Percentiles rank a stretch among this genome's conserved stretches.
Conservation (phyloP, 495 filamentous ascomycete species). For the Neurospora sp. region DNA sequence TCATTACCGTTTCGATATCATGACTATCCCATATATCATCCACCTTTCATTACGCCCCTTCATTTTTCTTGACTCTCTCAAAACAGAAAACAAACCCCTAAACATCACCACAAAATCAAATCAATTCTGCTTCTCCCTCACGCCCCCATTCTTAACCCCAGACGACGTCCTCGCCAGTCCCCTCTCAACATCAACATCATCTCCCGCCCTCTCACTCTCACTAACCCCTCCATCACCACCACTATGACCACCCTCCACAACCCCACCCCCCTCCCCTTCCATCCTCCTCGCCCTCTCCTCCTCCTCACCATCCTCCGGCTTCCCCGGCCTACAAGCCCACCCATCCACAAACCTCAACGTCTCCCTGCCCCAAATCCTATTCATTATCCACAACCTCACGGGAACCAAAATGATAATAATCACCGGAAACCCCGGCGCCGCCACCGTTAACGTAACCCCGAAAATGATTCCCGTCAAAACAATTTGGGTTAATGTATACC, state of each 20-base stretch:
- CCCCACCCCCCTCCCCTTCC: background rate
- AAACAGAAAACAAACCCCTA: background rate
- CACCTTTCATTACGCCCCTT: background rate
- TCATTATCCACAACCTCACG: slow-evolving; percentile 53
- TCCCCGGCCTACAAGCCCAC: slow-evolving; percentile 62
- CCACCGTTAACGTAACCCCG: slow-evolving; percentile 53
- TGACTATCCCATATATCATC: background rate
- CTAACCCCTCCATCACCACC: background rate
- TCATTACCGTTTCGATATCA: background rate
- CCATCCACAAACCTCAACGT: slow-evolving; percentile 54
- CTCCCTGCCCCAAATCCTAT: slow-evolving; percentile 51
- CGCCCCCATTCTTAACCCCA: background rate
- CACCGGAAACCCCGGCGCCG: slow-evolving; percentile 55
- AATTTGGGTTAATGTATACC: slow-evolving; percentile 54
- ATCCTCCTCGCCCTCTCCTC: background rate
- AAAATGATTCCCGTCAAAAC: slow-evolving; percentile 52
- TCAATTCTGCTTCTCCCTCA: background rate
- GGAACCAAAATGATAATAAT: slow-evolving; percentile 60
- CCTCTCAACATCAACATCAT: background rate
- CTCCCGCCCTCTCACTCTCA: background rate
- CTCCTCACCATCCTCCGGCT: slow-evolving; percentile 48
- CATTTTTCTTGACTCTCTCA: background rate
- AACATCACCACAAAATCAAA: background rate
- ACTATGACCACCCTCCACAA: background rate
- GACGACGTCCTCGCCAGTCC: background rate